Evolutionary conservation across 352 stramenopile species (phyloP), one percentile per base, ranked within the genome.

Genomic region (Peronospora destructor): DNA sequence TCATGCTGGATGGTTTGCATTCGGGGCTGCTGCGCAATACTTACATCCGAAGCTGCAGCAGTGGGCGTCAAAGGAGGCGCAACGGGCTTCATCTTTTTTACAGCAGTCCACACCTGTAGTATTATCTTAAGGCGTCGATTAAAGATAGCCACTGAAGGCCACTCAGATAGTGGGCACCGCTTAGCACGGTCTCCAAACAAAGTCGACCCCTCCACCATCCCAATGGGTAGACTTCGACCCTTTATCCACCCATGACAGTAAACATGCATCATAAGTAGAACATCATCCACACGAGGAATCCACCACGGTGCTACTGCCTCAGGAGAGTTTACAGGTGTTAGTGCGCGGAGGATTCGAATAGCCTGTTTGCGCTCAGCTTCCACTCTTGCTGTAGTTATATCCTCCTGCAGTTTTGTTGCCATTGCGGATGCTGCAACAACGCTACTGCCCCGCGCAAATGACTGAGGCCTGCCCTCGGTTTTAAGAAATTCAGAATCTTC

Each of bases 221-320:
- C 52, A 0, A 46, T 45, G 0, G 73, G 67, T 6, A 85, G 21
- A 25, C 46, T 47, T 29, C 75, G 73, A 6, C 52, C 63, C 42
- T 76, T 82, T 10, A 87, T 66, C 84, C 84, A 94, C 8, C 84
- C 84, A 38, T 87, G 52, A 13, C 61, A 66, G 62, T 83, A 73
- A 9, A 94, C 56, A 44, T 74, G 75, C 14, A 91, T 54, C 29
- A 94, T 41, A 10, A 94, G 56, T 19, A 84, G 49, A 13, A 88
- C 62, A 37, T 94, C 84, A 48, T 94, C 84, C 3, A 88, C 59
- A 17, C 84, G 35, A 13, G 79, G 71, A 34, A 86, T 68, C 84
- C 84, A 94, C 84, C 84, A 94, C 14, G 75, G 70, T 2, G 71
- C 64, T 0, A 91, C 67, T 1, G 50, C 13, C 13, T 65, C 48